phyloP scores from a whole-genome alignment of 768 basidiomycete species.

The Hemileccinum impolitum region DNA sequence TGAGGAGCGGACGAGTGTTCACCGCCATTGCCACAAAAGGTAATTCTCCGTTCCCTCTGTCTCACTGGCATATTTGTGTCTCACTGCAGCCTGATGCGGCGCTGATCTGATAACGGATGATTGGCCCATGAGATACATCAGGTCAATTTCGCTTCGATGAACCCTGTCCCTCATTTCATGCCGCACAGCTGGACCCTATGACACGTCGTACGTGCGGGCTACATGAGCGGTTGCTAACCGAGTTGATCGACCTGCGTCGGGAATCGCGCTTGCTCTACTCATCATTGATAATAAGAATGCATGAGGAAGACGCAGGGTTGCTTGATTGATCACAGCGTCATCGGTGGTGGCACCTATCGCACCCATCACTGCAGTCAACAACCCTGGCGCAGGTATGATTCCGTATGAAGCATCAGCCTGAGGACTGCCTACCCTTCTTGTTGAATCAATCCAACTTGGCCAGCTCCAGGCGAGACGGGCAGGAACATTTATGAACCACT shows the following conservation, averaged over 20 bases:
- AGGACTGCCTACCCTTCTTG: background rate
- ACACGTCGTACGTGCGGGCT: conserved; percentile 2
- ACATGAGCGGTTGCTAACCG: background rate
- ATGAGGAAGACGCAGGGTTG: conserved; percentile 14
- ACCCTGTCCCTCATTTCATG: conserved; percentile 6
- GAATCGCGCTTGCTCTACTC: conserved; percentile 1
- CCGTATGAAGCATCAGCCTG: too few relatives aligned
- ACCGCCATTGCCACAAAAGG: conserved; percentile 1
- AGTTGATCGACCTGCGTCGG: background rate
- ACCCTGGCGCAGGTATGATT: background rate
- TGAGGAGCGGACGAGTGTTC: too few relatives aligned
- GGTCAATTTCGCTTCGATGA: background rate
- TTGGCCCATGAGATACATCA: background rate
- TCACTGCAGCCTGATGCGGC: background rate
- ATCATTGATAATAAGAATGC: background rate
- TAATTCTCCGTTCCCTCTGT: background rate
- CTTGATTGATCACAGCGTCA: conserved; percentile 7
- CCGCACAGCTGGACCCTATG: conserved; percentile 15
- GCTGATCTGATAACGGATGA: background rate
- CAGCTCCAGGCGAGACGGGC: background rate
- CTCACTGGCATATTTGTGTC: too few relatives aligned
- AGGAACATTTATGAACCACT: background rate
- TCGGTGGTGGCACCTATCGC: conserved; percentile 3
- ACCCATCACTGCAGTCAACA: background rate
- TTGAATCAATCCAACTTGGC: background rate